Base-by-base conservation (phyloP, 768 basidiomycete species). In the Termitomyces sp. region DNA sequence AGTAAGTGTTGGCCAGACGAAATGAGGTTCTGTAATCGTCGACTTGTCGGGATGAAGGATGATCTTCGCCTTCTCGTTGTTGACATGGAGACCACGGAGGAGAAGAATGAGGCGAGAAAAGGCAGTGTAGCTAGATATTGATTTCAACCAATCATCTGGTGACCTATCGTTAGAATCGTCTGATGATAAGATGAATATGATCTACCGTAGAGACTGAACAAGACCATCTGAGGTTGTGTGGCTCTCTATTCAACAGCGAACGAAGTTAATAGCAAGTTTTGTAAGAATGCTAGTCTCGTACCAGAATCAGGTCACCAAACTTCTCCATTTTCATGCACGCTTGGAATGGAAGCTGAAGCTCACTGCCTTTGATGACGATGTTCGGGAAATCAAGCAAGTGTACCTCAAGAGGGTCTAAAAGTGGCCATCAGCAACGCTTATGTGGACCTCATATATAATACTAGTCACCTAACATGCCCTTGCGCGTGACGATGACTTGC, bases 291-390 rank as follows among this genome's bases (percentile, higher is more conserved):
- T 56, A 19, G 39, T 40, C 27, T 32, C 79, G 51, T 67, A 87
- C 88, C 69, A 98, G 70, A 62, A 98, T 98, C 59, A 99, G 77
- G 70, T 99, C 97, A 76, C 97, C 97, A 63, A 99, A 98, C 73
- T 98, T 98, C 82, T 99, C 97, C 89, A 98, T 95, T 79, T 98
- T 98, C 92, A 99, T 94, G 64, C 94, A 96, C 16, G 97, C 96
- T 73, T 98, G 96, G 94, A 99, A 99, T 0, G 97, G 97, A 56
- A 98, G 77, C 66, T 99, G 97, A 47, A 99, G 78, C 70, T 99
- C 97, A 62, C 91, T 94, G 56, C 97, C 97, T 76, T 98, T 98
- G 79, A 99, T 99, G 72, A 99, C 97, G 63, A 99, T 99, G 73
- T 99, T 99, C 51, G 97, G 97, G 88, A 99, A 99, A 75, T 99